Base-by-base conservation (phyloP, 306 rosid species). In the Fagus crenata region DNA sequence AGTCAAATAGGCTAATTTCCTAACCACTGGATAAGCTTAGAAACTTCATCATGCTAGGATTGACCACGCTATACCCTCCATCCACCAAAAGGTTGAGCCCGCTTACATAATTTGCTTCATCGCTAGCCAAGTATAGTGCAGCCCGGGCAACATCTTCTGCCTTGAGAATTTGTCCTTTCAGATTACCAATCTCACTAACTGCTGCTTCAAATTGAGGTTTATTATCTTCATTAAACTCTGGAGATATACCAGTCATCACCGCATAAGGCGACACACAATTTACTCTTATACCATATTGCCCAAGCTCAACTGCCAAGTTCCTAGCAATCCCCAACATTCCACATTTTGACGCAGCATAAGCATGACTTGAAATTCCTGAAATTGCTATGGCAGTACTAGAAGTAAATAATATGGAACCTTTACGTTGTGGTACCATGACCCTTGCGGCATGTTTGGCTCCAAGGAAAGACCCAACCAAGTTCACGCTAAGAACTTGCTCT, bases 361-460 rank as follows among this genome's bases (percentile, higher is more conserved):
- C 33, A 42, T 83, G 86, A 2, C 81, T 51, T 5, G 80, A 72
- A 2, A 83, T 70, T 8, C 86, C 86, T 1, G 75, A 77, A 17
- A 79, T 79, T 7, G 37, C 32, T 1, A 83, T 42, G 4, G 81
- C 28, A 0, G 67, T 67, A 17, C 86, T 83, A 8, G 78, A 12
- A 1, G 86, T 83, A 55, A 83, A 83, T 4, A 83, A 31, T 32
- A 83, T 83, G 78, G 81, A 70, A 1, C 86, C 86, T 1, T 46
- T 75, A 37, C 73, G 32, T 9, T n/a, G 59, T 0, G 86, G 86
- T 0, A 79, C 49, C 86, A 83, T 83, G n/a, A 79, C 86, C 53
- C 86, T 83, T 3, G 80, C 75, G 3, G 78, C 83, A 9, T 83
- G 86, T 59, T 83, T 83, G 67, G 86, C 86, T 32, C 81, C 80